Conservation (phyloP, 2,329 filamentous ascomycete species). For the Exophiala lecanii-corni region DNA sequence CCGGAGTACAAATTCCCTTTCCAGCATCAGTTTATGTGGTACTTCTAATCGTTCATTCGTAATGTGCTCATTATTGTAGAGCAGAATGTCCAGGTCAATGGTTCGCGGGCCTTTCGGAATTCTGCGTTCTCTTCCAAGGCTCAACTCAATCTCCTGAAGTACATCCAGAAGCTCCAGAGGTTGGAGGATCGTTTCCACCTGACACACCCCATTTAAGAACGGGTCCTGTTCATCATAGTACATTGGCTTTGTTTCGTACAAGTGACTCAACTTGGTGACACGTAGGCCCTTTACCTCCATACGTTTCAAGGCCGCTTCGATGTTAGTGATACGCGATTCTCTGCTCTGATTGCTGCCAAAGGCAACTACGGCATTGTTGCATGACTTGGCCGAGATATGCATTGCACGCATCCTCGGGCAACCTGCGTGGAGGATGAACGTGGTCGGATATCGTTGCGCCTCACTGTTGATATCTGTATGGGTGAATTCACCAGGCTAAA, state of each 20-base stretch:
- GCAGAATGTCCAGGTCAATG: conserved; percentile 87
- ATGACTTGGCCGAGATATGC: too few species aligned
- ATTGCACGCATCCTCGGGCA: too few species aligned
- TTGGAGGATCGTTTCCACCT: conserved; percentile 75
- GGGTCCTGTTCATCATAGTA: conserved; percentile 84
- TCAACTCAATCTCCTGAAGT: conserved; percentile 77
- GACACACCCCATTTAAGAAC: conserved; percentile 76
- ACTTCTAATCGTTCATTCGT: conserved; percentile 70
- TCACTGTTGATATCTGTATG: too few species aligned
- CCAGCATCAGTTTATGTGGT: conserved; percentile 78
- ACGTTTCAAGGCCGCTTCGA: conserved; percentile 74
- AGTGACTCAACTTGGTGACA: conserved; percentile 73
- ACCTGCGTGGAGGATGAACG: too few species aligned
- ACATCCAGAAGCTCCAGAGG: conserved; percentile 73
- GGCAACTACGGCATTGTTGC: conserved; percentile 65
- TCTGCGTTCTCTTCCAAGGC: conserved; percentile 73
- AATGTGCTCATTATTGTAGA: conserved; percentile 67
- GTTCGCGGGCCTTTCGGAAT: conserved; percentile 92
- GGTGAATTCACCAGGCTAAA: too few species aligned
- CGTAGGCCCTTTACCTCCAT: conserved; percentile 70
- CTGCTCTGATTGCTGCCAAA: conserved; percentile 91
- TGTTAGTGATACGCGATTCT: conserved; percentile 62
- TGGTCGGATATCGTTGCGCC: too few species aligned
- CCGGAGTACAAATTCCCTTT: conserved; percentile 88
- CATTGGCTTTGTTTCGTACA: conserved; percentile 97